Conservation (phyloP, 2,329 filamentous ascomycete genomes). For the Blastomyces emzantsi region DNA sequence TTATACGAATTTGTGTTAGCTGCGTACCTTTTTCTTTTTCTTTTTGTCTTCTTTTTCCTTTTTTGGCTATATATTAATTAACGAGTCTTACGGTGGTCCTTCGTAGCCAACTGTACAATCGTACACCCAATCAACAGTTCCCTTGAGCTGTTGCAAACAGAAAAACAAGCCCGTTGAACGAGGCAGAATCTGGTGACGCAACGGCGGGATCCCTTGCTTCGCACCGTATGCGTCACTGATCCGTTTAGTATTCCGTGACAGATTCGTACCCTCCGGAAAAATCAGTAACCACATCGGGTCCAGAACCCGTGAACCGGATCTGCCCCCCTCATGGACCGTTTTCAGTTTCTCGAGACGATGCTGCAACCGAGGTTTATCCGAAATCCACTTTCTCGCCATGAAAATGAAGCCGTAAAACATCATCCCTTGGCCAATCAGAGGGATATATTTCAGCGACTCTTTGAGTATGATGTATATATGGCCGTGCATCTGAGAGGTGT, state of each 20-base stretch:
- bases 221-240: constrained; percentile 49
- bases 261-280: constrained; percentile 57
- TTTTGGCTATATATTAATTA: background rate
- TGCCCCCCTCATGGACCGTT: constrained; percentile 41
- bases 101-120: constrained; percentile 92
- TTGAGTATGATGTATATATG: constrained; percentile 59
- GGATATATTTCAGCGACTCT: constrained; percentile 55
- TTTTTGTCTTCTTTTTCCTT: no score
- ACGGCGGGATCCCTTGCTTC: constrained; percentile 49
- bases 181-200: constrained; percentile 53
- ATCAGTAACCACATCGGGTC: constrained; percentile 61
- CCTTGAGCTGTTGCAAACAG: constrained; percentile 50
- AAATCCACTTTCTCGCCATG: constrained; percentile 53
- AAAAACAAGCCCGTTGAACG: constrained; percentile 53
- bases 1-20: constrained; percentile 6
- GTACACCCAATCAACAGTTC: constrained; percentile 55
- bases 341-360: constrained; percentile 50
- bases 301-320: constrained; percentile 36
- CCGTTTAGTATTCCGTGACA: constrained; percentile 47
- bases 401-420: constrained; percentile 61
- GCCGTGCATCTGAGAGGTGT: constrained; percentile 56
- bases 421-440: constrained; percentile 53
- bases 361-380: constrained; percentile 51
- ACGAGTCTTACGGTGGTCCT: constrained; percentile 66
- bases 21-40: constrained; percentile 6